A percentile compares a stretch with the other conserved stretches of the same genome.
Conservation (phyloP, 1,139 yeast species). For the Torulaspora pretoriensis region DNA sequence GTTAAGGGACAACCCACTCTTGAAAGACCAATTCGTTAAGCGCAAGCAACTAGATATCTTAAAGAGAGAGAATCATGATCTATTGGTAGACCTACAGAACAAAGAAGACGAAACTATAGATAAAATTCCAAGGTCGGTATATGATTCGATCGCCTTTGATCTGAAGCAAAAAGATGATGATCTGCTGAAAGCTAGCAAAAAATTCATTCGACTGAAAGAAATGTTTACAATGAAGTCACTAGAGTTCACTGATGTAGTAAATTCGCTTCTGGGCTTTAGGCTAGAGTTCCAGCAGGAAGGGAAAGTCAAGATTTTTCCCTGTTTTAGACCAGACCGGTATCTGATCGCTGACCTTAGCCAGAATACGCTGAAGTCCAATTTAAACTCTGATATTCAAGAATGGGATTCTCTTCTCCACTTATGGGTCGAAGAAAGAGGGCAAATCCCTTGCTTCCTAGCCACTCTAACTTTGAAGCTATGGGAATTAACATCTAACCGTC, state of each 20-base stretch:
- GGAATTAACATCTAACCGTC: conserved; percentile 33
- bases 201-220: conserved; percentile 56
- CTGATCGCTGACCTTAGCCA: conserved; percentile 36
- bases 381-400: conserved; percentile 29
- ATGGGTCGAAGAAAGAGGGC: conserved; percentile 68
- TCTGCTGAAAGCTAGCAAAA: conserved; percentile 52
- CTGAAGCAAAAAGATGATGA: conserved; percentile 46
- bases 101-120: conserved; percentile 21
- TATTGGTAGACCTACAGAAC: conserved; percentile 34
- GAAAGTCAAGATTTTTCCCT: conserved; percentile 63
- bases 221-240: conserved; percentile 67
- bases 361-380: conserved; percentile 35
- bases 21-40: conserved; percentile 61
- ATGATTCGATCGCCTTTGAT: conserved; percentile 61
- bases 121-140: conserved; percentile 56
- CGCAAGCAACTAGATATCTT: conserved; percentile 50
- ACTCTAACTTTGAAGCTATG: conserved; percentile 67
- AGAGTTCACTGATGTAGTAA: conserved; percentile 67
- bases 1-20: conserved; percentile 63
- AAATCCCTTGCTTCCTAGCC: conserved; percentile 75
- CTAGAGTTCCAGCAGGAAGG: conserved; percentile 67
- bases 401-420: conserved; percentile 57
- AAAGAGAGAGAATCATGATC: conserved; percentile 56
- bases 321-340: conserved; percentile 41
- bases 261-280: conserved; percentile 66